Percentiles rank a stretch among this genome's conserved stretches.
phyloP scores from a whole-genome alignment of 148 eudicot genomes.

The Rhododendron simsii region DNA sequence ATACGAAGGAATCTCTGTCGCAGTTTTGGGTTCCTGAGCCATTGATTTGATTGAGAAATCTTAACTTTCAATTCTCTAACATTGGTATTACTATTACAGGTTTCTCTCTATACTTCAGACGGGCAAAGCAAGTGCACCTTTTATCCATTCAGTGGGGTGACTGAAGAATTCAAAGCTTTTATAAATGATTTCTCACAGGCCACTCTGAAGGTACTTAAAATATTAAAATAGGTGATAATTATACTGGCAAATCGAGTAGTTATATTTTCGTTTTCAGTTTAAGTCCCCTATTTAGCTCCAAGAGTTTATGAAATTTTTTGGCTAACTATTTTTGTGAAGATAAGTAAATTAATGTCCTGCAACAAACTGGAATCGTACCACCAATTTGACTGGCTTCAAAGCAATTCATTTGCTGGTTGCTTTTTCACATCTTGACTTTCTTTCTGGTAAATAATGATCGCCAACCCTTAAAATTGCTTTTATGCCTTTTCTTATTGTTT shows the following conservation, averaged over 20 bases:
- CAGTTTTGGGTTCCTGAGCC: neutral
- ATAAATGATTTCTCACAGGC: conserved; percentile 69
- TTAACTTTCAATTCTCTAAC: neutral
- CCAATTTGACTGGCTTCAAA: neutral
- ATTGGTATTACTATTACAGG: conserved; percentile 35
- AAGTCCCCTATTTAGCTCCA: neutral
- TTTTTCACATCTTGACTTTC: neutral
- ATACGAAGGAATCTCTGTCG: neutral
- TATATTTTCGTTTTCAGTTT: neutral
- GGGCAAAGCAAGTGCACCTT: conserved; percentile 66
- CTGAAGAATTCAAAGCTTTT: conserved; percentile 81
- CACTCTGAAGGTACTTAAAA: conserved; percentile 34
- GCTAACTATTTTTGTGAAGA: neutral
- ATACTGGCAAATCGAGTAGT: neutral
- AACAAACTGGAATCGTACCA: neutral
- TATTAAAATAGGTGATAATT: neutral
- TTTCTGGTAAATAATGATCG: neutral
- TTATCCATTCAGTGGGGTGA: conserved; percentile 80
- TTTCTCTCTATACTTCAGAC: conserved; percentile 43
- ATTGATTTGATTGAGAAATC: neutral
- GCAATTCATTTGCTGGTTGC: neutral
- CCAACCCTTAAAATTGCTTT: neutral
- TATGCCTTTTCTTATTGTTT: neutral
- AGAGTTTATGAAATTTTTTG: too few species aligned
- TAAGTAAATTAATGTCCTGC: neutral